Percentiles rank a stretch among this genome's conserved stretches.
Evolutionary conservation across 345 rosid species (phyloP).

Genomic region (Orychophragmus violaceus): DNA sequence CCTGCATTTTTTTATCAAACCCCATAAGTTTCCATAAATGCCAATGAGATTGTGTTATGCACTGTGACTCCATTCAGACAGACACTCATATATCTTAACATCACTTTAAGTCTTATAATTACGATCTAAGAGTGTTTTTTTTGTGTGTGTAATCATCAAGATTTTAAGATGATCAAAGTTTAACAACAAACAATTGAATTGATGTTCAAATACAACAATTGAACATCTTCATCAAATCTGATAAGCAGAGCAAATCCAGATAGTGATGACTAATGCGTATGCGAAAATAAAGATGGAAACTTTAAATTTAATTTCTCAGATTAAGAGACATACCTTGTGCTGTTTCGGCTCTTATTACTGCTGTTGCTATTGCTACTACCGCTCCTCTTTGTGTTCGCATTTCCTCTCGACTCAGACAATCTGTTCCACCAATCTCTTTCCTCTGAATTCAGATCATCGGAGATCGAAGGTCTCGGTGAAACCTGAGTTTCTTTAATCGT

Average conservation of each 20-base stretch:
- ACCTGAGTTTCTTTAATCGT: constrained; percentile 26
- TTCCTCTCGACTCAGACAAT: constrained; percentile 29
- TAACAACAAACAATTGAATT: neutral
- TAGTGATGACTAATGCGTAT: neutral
- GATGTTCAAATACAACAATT: neutral
- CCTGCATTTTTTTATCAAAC: constrained; percentile 36
- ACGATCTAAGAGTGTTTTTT: neutral
- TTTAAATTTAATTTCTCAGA: neutral
- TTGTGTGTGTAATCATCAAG: neutral
- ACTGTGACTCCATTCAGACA: neutral
- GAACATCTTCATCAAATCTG: neutral
- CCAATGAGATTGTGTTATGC: neutral
- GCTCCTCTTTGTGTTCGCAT: constrained; percentile 46
- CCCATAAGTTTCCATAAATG: neutral
- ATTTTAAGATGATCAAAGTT: neutral
- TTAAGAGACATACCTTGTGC: constrained; percentile 34
- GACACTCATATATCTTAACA: neutral
- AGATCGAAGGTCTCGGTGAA: constrained; percentile 43
- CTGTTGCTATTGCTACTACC: constrained; percentile 40
- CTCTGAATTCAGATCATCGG: constrained; percentile 32
- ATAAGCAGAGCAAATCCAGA: constrained; percentile 1
- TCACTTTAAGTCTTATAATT: neutral
- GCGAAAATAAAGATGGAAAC: neutral
- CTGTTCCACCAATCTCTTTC: constrained; percentile 73
- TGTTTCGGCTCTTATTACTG: constrained; percentile 29